Evolutionary conservation across 441 rosid genomes (phyloP), one percentile per base, ranked within the genome.

Genomic region (Daphne laureola): DNA sequence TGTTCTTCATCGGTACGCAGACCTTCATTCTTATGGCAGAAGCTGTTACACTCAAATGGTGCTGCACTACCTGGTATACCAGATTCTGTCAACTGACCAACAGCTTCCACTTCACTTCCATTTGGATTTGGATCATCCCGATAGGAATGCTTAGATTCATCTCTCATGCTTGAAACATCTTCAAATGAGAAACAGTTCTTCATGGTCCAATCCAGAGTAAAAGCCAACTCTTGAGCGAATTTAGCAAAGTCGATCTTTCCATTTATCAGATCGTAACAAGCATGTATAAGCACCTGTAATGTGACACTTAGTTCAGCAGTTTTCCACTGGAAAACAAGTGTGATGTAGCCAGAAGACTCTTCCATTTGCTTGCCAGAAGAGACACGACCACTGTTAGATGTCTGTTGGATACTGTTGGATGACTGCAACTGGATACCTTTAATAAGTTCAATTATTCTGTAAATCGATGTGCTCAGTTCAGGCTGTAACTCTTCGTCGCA

Each of bases 261-360:
- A 40, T 74, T 75, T 67, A 84, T 57, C 54, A 86, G 68, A 71
- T 64, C 82, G 12, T 76, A 66, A 67, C 96, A 92, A 17, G 74
- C 56, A 50, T 57, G 73, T 54, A 86, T 70, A 80, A 92, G 79
- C n/a, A 68, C 67, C 67, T 69, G 83, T 49, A 83, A 49, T 43
- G 78, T 69, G 52, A 56, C 64, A 26, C 70, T 54, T 14, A 92
- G 73, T 69, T 92, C 98, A 46, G 89, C 77, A 46, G 71, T 76
- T 67, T 82, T 79, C 95, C 95, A 81, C 62, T 90, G 95, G 74
- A 90, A 75, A 59, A 83, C 85, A 12, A 78, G 90, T 67, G 80
- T 79, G 42, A 66, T 64, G 70, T 82, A 87, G 31, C 77, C 90
- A 36, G 80, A 67, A 47, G 78, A 70, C 51, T 68, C 55, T 62